Percentiles rank a stretch among this genome's conserved stretches.
Conservation (phyloP, 306 rosid genomes). For the Fragaria iinumae region DNA sequence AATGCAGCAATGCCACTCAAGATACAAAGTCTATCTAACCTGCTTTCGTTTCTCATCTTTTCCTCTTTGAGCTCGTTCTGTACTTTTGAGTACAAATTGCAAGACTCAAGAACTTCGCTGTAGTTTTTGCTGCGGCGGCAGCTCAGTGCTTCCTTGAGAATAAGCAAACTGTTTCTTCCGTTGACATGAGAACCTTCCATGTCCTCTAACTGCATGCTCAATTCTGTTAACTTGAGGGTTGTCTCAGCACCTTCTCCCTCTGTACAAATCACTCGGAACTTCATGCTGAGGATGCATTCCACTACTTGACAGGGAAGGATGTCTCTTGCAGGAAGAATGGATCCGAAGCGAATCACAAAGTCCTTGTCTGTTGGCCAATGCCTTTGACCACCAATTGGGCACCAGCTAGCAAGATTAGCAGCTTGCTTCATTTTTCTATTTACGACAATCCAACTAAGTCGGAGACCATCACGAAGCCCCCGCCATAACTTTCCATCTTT, state of each 20-base stretch:
- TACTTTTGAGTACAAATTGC: conserved; percentile 64
- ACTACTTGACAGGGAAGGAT: conserved; percentile 77
- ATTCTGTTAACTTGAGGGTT: conserved; percentile 61
- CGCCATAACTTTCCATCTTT: conserved; percentile 84
- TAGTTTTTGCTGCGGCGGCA: conserved; percentile 71
- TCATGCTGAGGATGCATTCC: conserved; percentile 80
- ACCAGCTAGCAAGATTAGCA: conserved; percentile 91
- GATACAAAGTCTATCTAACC: conserved; percentile 54
- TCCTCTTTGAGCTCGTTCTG: conserved; percentile 78
- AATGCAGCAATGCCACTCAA: conserved; percentile 43
- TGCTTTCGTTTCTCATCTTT: conserved; percentile 77
- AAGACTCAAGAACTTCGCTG: conserved; percentile 70
- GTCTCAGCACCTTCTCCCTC: conserved; percentile 61
- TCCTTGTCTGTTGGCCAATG: conserved; percentile 95
- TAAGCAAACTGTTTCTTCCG: conserved; percentile 75
- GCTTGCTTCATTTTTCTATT: conserved; percentile 75
- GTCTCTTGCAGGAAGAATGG: conserved; percentile 74
- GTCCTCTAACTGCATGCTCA: conserved; percentile 91
- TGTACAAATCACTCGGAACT: conserved; percentile 58
- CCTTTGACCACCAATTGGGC: conserved; percentile 82
- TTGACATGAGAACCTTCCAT: conserved; percentile 80
- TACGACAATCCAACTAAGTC: conserved; percentile 79
- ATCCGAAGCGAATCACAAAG: conserved; percentile 76
- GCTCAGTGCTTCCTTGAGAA: conserved; percentile 74
- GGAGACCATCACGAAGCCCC: conserved; percentile 75